phyloP scores from a whole-genome alignment of 2,329 filamentous ascomycete species.

The Bipolaris sorokiniana region DNA sequence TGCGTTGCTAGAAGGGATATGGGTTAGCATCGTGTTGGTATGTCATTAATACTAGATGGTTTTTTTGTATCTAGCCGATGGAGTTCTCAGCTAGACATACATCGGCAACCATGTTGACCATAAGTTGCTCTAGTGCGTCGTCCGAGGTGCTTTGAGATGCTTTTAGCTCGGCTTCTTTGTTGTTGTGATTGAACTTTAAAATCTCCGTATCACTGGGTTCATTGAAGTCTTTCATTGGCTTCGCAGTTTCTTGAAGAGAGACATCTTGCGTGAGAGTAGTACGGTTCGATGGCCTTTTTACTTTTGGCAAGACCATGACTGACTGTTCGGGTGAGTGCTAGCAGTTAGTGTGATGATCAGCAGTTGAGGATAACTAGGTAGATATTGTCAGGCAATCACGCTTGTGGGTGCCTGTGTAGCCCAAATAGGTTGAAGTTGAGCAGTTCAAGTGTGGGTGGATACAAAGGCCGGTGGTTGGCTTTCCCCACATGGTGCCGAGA shows the following conservation, averaged over 20 bases:
- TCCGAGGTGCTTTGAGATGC: constrained; percentile 13
- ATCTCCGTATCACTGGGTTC: constrained; percentile 10
- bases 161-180: constrained; percentile 9
- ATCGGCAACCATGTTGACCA: constrained; percentile 28
- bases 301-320: constrained; percentile 25
- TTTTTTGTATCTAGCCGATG: not conserved
- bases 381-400: not conserved
- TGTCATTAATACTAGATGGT: not conserved
- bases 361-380: constrained; percentile 4
- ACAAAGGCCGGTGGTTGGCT: not conserved
- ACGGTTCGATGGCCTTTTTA: constrained; percentile 18
- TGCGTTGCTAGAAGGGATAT: constrained; percentile 33
- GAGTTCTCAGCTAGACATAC: constrained; percentile 24
- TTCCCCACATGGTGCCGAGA: constrained; percentile 39
- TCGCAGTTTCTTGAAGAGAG: constrained; percentile 13
- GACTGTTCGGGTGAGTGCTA: constrained; percentile 18
- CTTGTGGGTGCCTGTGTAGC: not conserved
- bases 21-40: not conserved
- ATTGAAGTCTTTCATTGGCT: constrained; percentile 12
- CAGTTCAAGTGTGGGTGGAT: not conserved
- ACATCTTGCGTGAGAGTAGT: constrained; percentile 5
- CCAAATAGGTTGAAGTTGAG: not conserved
- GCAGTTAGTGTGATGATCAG: constrained; percentile 18
- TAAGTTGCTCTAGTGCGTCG: constrained; percentile 22
- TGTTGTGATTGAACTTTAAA: constrained; percentile 6